A percentile compares a stretch with the other conserved stretches of the same genome.
phyloP scores from a whole-genome alignment of 768 basidiomycete genomes.

The Xerocomus potaroensis region DNA sequence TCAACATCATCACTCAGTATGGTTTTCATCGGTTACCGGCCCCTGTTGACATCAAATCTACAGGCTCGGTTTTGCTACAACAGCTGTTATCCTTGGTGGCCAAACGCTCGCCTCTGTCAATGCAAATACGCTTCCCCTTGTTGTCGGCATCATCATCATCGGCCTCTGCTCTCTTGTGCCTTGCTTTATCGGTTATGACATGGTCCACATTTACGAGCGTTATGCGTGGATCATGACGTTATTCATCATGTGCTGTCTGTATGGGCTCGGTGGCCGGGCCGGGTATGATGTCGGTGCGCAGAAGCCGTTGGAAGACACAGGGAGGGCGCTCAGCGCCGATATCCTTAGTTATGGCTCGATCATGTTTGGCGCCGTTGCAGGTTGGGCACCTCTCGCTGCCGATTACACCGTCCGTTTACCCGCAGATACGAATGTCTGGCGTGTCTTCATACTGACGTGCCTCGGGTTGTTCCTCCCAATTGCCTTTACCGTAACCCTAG shows the following conservation, averaged over 20 bases:
- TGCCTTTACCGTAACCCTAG: constrained; percentile 33
- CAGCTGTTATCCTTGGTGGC: constrained; percentile 50
- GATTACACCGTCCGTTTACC: constrained; percentile 54
- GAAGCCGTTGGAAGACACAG: constrained; percentile 39
- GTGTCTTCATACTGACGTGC: constrained; percentile 47
- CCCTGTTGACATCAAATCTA: neutral
- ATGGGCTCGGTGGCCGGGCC: constrained; percentile 44
- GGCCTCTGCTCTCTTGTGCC: constrained; percentile 39
- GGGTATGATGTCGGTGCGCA: constrained; percentile 45
- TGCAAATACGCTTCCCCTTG: constrained; percentile 40
- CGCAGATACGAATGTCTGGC: constrained; percentile 35
- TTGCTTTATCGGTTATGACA: constrained; percentile 44
- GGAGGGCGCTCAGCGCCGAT: constrained; percentile 41
- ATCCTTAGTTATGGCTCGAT: constrained; percentile 51
- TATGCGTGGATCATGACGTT: constrained; percentile 50
- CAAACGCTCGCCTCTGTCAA: constrained; percentile 47
- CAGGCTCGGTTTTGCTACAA: constrained; percentile 46
- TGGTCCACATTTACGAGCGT: constrained; percentile 48
- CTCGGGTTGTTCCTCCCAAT: constrained; percentile 49
- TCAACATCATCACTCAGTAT: constrained; percentile 51
- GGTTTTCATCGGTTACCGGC: neutral
- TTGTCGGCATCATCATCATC: constrained; percentile 47
- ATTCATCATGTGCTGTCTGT: constrained; percentile 48
- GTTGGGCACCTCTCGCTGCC: constrained; percentile 51
- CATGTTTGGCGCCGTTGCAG: constrained; percentile 44